Conservation (phyloP, 2,329 filamentous ascomycete species). For the Pseudogymnoascus sp. region DNA sequence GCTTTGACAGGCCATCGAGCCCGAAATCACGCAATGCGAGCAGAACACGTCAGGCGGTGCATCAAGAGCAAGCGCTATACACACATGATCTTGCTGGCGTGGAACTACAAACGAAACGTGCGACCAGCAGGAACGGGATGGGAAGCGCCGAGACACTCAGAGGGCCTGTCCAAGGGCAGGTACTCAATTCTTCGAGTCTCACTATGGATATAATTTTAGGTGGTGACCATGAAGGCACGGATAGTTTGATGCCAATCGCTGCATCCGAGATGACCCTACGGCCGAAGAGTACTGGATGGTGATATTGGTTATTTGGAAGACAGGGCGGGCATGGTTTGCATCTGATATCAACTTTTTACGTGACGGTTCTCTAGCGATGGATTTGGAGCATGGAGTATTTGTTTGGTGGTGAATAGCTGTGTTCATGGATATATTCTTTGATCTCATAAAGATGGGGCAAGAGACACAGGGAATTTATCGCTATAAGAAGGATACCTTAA, state of each 20-base stretch:
- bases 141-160: background rate
- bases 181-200: background rate
- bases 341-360: background rate
- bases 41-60: background rate
- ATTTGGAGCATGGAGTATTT: background rate
- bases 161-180: background rate
- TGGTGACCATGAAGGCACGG: background rate
- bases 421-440: background rate
- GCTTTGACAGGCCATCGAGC: background rate
- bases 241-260: background rate
- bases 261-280: background rate
- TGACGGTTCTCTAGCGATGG: background rate
- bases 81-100: background rate
- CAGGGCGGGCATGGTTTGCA: background rate
- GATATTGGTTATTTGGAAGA: background rate
- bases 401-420: background rate
- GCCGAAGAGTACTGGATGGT: background rate
- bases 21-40: slow-evolving; percentile 12
- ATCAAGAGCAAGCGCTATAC: background rate
- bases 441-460: background rate
- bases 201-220: background rate
- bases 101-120: background rate
- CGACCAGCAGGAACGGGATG: background rate
- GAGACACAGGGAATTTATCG: background rate
- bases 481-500: background rate